Evolutionary conservation across 805 yeast genomes (phyloP).

Genomic region (Saccharomycopsis sp.): DNA sequence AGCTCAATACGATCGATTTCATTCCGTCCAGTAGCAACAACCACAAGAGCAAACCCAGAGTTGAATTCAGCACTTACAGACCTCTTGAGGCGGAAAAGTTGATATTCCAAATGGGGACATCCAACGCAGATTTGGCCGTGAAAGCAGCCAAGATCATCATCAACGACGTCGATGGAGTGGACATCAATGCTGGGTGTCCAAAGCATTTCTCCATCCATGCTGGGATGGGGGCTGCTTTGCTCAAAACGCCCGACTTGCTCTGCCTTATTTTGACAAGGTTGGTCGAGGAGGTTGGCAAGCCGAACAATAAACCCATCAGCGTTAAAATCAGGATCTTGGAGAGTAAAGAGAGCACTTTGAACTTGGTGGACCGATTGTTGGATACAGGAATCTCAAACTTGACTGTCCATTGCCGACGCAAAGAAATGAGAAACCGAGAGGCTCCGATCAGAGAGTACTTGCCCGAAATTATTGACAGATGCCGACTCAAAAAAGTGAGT

Average conservation of each 20-base stretch:
- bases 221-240: constrained; percentile 96
- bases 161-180: constrained; percentile 84
- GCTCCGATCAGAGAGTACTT: constrained; percentile 67
- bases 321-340: constrained; percentile 82
- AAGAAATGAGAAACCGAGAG: constrained; percentile 82
- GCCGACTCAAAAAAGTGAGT: constrained; percentile 53
- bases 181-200: constrained; percentile 95
- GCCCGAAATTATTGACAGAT: constrained; percentile 48
- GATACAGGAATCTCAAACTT: constrained; percentile 77
- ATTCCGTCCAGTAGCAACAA: constrained; percentile 23
- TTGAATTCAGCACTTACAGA: constrained; percentile 70
- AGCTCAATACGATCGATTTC: constrained; percentile 54
- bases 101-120: constrained; percentile 86
- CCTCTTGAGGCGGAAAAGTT: constrained; percentile 51
- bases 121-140: constrained; percentile 77
- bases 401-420: constrained; percentile 88
- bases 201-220: constrained; percentile 90
- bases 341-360: constrained; percentile 48
- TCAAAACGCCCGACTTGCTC: constrained; percentile 71
- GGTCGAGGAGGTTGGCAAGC: constrained; percentile 74
- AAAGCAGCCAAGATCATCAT: constrained; percentile 78
- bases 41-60: constrained; percentile 31
- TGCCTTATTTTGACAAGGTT: constrained; percentile 58
- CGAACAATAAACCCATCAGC: constrained; percentile 70
- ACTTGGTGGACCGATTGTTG: constrained; percentile 47